Evolutionary conservation across 1,284 basidiomycete genomes (phyloP), one percentile per base, ranked within the genome.

Genomic region (Moesziomyces sp.): DNA sequence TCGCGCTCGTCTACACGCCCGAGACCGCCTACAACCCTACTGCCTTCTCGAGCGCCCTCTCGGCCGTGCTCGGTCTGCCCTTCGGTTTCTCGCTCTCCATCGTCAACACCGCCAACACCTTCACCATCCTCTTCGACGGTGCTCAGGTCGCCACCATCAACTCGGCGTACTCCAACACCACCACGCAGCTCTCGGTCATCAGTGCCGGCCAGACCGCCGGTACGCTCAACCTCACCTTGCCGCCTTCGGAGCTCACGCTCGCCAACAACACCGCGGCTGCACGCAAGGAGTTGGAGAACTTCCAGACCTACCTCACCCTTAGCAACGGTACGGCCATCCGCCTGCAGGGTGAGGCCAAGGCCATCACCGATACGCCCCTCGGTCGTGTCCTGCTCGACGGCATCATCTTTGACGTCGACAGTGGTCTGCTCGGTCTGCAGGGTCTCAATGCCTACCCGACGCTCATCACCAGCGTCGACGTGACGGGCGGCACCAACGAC

Each of bases 21-120:
- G 81, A 86, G n/a, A 84, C 84, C 2, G 87, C 90, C 38, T 92
- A 90, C 88, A 84, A 85, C 21, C 91, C 91, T 0, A 83, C 84
- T 30, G 85, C 88, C 8, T 86, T 88, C 61, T 91, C 89, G 73
- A 86, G 87, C 69, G 86, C 87, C 10, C 87, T 92, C 23, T 86
- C 87, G 34, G 91, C 90, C 14, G 83, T 83, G 38, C 86, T 93
- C 70, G 90, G 87, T 62, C 84, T 93, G 55, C 92, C 91, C 30
- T 93, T 93, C 74, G 92, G 91, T n/a, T 92, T 93, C 84, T 85
- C 86, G 26, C 54, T 92, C 14, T 85, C 86, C n/a, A 89, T 93
- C 55, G 87, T 87, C 30, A 83, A 89, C 74, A 91, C 92, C 34
- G 85, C 88, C 80, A 92, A 92, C 52, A 58, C 69, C 47, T 81